Evolutionary conservation across 208 protist genomes (phyloP), one percentile per base, ranked within the genome.

Genomic region (Leishmania martiniquensis): DNA sequence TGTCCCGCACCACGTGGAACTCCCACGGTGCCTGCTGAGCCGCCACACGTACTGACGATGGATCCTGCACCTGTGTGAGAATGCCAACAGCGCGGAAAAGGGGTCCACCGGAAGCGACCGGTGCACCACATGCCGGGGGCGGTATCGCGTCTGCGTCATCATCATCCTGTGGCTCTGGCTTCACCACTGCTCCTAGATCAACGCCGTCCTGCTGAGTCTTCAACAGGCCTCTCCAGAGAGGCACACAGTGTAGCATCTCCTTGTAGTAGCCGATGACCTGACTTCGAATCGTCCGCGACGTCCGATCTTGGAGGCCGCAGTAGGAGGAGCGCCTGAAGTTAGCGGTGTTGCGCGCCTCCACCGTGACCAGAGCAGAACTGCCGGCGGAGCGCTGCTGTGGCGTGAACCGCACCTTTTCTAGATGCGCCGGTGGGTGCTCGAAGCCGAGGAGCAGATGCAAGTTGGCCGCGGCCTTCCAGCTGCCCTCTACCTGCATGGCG

Each of bases 11-110:
- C 9, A 90, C 82, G 81, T 88, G 91, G 59, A 97, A 92, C 77
- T 97, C 93, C 93, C 93, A 97, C 77, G 93, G 93, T 66, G 85
- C 74, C 37, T 84, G 76, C 70, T 85, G 82, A 59, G 86, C 77
- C 0, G 81, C 76, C 2, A 70, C 79, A 34, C 88, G 81, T 1
- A 75, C 72, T 17, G 81, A 82, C 20, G 79, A 77, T 17, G 88
- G 80, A 44, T 91, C 85, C 22, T 83, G 85, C 65, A 87, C 83
- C 72, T 95, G 86, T 13, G 93, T 96, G n/a, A 97, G 76, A 80
- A 97, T 93, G 37, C 93, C 93, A 0, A 91, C 20, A 17, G 87
- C 90, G 2, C 93, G 84, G 55, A 88, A 93, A 22, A 75, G 37
- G 6, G 67, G 72, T 34, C 59, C 44, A 1, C 70, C 22, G 13